These are phyloP conservation scores for Blastomyces emzantsi DNA, from an alignment of 2,329 filamentous ascomycete genomes.

Conservation along the genomic window DNA sequence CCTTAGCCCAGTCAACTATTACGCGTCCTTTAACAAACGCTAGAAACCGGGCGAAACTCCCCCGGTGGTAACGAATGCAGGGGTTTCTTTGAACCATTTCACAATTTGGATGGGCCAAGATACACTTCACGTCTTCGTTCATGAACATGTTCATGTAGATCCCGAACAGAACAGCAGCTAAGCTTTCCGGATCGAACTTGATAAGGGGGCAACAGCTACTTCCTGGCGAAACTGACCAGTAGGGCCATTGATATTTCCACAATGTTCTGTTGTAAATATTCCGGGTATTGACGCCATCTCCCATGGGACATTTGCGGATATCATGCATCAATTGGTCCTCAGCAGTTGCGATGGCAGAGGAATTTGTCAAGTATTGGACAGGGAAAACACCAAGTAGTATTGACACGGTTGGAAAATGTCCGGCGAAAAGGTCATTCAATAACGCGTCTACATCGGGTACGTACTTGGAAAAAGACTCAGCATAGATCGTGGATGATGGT, in stretches of 20 bases:
- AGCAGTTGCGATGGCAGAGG: conserved; percentile 20
- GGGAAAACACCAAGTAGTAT: conserved; percentile 45
- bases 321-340: conserved; percentile 27
- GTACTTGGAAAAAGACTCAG: conserved; percentile 37
- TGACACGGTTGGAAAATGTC: conserved; percentile 41
- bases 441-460: conserved; percentile 23
- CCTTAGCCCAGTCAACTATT: conserved; percentile 15
- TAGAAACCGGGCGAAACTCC: conserved; percentile 22
- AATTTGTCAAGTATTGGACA: conserved; percentile 45
- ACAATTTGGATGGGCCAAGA: conserved; percentile 10
- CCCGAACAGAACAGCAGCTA: conserved; percentile 35
- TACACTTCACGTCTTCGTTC: conserved; percentile 27
- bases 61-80: conserved; percentile 20
- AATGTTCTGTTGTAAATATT: conserved; percentile 14
- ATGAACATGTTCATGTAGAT: conserved; percentile 42
- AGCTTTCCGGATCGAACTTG: conserved; percentile 29
- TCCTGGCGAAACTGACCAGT: conserved; percentile 13
- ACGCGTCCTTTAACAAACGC: conserved; percentile 19
- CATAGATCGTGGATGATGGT: conserved; percentile 43
- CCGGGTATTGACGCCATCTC: conserved; percentile 18
- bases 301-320: conserved; percentile 14
- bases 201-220: conserved; percentile 5
- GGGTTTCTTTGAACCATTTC: conserved; percentile 8
- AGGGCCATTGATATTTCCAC: conserved; percentile 15
- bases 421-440: conserved; percentile 39